Base-by-base conservation (phyloP, 371 early-diverging fungal species). In the Mucor ambiguus region DNA sequence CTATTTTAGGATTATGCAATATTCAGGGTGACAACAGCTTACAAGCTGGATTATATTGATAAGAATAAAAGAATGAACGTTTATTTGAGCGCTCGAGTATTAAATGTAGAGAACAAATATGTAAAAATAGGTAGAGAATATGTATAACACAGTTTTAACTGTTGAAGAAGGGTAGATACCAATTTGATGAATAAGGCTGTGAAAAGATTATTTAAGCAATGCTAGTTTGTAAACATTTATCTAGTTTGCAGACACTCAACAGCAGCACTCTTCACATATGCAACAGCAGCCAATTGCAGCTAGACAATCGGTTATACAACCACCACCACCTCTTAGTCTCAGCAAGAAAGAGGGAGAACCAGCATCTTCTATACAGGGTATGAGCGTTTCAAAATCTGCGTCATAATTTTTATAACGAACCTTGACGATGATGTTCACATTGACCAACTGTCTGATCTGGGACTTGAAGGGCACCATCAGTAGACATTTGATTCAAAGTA, bases 241-340 rank as follows among this genome's bases (percentile, higher is more conserved):
- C 37, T 35, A 35, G 37, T 1, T 7, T 4, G 37, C 37, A 35
- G 2, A 35, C 12, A 12, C 20, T 54, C 57, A 71, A 32, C 71
- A 71, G 32, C 71, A 71, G 20, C 71, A 71, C 20, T 67, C 71
- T 56, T 71, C 71, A 52, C 67, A 71, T 10, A 71, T 20, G 55
- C 72, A 72, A 54, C 75, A 75, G 58, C 75, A 75, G 24, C 75
- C 72, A 54, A 75, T 72, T 30, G 75, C 66, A 48, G 68, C 72
- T 30, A 75, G 66, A 35, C 72, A 75, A 43, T 71, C 64, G 24
- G 72, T 75, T 10, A 75, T 49, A 55, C 75, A 75, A 12, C 75
- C 75, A 43, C 67, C 72, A 37, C 75, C 71, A 28, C 75, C 71
- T 67, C 71, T 71, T 22, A 71, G 59, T 68, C 66, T 60, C 14